A percentile compares a stretch with the other conserved stretches of the same genome.
Conservation (phyloP, 768 basidiomycete genomes). For the Grammothele lineata region DNA sequence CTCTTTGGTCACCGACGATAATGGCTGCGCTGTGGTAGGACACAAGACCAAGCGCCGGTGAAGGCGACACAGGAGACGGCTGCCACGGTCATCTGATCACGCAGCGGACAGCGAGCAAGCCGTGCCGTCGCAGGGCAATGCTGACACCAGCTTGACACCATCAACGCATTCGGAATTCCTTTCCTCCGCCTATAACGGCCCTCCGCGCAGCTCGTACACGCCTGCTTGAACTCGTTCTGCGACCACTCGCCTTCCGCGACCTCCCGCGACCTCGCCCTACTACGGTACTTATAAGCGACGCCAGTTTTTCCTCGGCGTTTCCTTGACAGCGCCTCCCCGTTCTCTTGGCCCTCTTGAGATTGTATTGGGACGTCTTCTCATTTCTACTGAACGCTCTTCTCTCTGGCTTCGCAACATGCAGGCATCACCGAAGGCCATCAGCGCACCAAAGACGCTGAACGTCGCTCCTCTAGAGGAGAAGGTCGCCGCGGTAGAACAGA, state of each 20-base stretch:
- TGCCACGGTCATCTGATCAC: slow-evolving; percentile 16
- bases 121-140: neutral
- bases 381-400: neutral
- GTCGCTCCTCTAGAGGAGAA: slow-evolving; percentile 22
- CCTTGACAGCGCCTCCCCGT: neutral
- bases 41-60: too few relatives aligned
- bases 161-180: slow-evolving; percentile 1
- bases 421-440: neutral
- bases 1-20: too few relatives aligned
- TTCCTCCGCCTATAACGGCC: neutral
- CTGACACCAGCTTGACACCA: neutral
- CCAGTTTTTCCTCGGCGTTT: neutral
- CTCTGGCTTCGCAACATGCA: neutral
- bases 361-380: too few relatives aligned
- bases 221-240: too few relatives aligned
- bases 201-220: too few relatives aligned
- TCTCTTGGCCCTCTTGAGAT: neutral
- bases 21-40: too few relatives aligned
- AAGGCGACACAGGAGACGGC: neutral
- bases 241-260: neutral
- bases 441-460: slow-evolving; percentile 11
- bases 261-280: neutral
- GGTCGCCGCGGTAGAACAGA: slow-evolving; percentile 14
- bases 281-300: neutral
- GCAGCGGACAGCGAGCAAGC: neutral